A percentile compares a stretch with the other conserved stretches of the same genome.
These are phyloP conservation scores for Solanum ossicruentum DNA, from an alignment of 257 asterid species.

Conservation along the genomic window DNA sequence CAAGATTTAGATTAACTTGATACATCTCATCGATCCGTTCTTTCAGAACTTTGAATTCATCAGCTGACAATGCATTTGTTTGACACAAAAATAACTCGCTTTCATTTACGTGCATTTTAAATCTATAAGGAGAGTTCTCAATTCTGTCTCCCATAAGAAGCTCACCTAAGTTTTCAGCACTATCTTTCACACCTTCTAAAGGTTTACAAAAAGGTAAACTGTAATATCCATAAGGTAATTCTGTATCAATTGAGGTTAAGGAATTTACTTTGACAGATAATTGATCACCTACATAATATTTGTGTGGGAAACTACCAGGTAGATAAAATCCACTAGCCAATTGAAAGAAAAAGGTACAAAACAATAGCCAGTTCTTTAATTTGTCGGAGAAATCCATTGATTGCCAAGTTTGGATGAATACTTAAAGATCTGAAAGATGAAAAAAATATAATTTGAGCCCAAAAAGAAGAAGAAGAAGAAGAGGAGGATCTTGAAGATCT, in stretches of 20 bases:
- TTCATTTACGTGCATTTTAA: constrained; percentile 5
- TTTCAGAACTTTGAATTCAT: constrained; percentile 6
- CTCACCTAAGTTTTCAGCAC: constrained; percentile 20
- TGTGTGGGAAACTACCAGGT: constrained; percentile 20
- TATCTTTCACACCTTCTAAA: constrained; percentile 12
- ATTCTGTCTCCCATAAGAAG: constrained; percentile 17
- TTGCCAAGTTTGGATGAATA: background rate
- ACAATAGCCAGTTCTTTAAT: background rate
- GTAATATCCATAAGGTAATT: constrained; percentile 10
- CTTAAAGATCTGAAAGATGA: background rate
- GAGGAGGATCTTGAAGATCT: background rate
- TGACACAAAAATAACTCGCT: constrained; percentile 3
- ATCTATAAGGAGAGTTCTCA: constrained; percentile 10
- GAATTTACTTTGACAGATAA: constrained; percentile 15
- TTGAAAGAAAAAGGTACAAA: background rate
- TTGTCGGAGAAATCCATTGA: background rate
- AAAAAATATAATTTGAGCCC: background rate
- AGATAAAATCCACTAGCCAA: constrained; percentile 5
- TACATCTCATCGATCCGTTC: constrained; percentile 15
- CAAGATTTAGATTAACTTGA: constrained; percentile 16
- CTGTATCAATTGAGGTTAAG: constrained; percentile 14
- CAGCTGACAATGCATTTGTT: background rate
- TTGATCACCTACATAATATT: constrained; percentile 7
- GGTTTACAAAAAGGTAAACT: constrained; percentile 15
- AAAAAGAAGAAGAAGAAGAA: background rate